A percentile compares a stretch with the other conserved stretches of the same genome.
These are phyloP conservation scores for Carex pumila DNA, from an alignment of 176 grass and related monocot genomes.

Conservation along the genomic window DNA sequence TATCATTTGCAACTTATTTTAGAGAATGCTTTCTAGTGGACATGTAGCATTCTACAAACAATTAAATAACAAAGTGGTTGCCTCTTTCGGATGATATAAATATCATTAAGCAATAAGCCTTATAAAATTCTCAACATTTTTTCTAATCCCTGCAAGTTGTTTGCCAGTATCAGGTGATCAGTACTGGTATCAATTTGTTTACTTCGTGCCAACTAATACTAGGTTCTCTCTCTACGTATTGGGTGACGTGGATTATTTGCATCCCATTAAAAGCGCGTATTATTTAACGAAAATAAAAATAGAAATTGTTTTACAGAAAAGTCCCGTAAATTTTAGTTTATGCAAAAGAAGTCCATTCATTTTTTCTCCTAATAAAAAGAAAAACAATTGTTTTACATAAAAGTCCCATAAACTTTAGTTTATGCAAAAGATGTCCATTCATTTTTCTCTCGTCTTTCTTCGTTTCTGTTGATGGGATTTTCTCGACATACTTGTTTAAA, in stretches of 20 bases:
- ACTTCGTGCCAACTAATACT: slow-evolving; percentile 35
- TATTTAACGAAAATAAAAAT: neutral
- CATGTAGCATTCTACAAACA: neutral
- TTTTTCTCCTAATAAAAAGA: neutral
- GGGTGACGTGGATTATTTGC: slow-evolving; percentile 38
- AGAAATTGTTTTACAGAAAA: neutral
- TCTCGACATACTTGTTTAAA: neutral
- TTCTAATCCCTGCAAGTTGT: neutral
- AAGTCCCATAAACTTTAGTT: too few species aligned
- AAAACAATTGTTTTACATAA: too few species aligned
- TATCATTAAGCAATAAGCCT: neutral
- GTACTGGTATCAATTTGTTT: neutral
- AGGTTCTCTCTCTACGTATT: slow-evolving; percentile 37
- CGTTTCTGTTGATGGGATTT: neutral
- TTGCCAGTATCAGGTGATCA: neutral
- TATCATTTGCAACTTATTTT: neutral
- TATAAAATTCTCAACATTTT: neutral
- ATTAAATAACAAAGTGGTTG: neutral
- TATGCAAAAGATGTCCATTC: too few species aligned
- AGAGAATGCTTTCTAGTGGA: neutral
- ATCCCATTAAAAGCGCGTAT: slow-evolving; percentile 50
- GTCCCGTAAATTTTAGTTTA: neutral
- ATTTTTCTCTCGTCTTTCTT: too few species aligned
- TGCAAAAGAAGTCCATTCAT: neutral
- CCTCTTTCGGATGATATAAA: neutral